Percentiles rank a stretch among this genome's conserved stretches.
phyloP scores from a whole-genome alignment of 2,329 filamentous ascomycete genomes.

The Penicillium sclerotigenum region DNA sequence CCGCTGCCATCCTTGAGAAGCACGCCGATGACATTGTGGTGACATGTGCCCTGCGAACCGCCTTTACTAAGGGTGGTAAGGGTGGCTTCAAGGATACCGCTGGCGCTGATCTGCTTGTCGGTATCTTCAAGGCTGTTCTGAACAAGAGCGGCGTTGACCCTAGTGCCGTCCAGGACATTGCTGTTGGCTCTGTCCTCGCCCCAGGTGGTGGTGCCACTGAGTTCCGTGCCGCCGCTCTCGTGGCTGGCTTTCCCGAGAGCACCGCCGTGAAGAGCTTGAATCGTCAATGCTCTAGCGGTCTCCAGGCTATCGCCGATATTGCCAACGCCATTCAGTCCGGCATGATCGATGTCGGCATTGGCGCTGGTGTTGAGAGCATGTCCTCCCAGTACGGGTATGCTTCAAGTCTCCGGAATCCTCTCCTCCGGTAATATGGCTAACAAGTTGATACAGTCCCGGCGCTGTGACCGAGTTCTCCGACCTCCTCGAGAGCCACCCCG shows the following conservation, averaged over 20 bases:
- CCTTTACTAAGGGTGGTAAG: slow-evolving; percentile 89
- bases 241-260: slow-evolving; percentile 83
- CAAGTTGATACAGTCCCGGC: slow-evolving; percentile 55
- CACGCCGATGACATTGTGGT: slow-evolving; percentile 74
- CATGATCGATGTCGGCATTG: slow-evolving; percentile 94
- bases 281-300: slow-evolving; percentile 88
- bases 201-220: slow-evolving; percentile 94
- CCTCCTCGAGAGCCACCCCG: slow-evolving; percentile 73
- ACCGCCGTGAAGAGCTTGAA: slow-evolving; percentile 86
- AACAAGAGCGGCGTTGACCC: slow-evolving; percentile 87
- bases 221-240: slow-evolving; percentile 87
- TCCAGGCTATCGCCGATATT: slow-evolving; percentile 90
- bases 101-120: slow-evolving; percentile 78
- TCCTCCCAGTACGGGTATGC: slow-evolving; percentile 80
- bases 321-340: slow-evolving; percentile 86
- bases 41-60: slow-evolving; percentile 84
- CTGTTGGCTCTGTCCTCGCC: slow-evolving; percentile 84
- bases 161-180: slow-evolving; percentile 82
- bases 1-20: slow-evolving; percentile 43
- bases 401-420: not conserved
- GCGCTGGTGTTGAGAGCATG: slow-evolving; percentile 97
- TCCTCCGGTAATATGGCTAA: not conserved
- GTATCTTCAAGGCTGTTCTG: slow-evolving; percentile 77
- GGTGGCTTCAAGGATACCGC: slow-evolving; percentile 94
- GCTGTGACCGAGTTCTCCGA: slow-evolving; percentile 94